Conservation (phyloP, 2,329 filamentous ascomycete species). For the Paracoccidioides lutzii region DNA sequence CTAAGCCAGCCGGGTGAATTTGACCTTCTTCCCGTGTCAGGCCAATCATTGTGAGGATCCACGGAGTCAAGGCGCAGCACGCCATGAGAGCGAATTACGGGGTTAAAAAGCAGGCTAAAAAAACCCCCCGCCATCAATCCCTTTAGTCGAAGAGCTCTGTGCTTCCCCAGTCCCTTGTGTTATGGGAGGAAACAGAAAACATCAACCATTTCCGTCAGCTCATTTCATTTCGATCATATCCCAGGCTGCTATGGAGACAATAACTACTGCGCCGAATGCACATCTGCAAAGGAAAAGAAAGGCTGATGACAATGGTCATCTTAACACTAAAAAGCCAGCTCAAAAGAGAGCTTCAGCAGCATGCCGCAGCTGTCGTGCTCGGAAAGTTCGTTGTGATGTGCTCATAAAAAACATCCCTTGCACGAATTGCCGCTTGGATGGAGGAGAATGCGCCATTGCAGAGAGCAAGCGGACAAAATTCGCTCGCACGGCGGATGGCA, state of each 20-base stretch:
- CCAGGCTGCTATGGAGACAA: neutral
- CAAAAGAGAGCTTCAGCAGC: constrained; percentile 53
- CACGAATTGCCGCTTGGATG: constrained; percentile 18
- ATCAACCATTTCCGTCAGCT: neutral
- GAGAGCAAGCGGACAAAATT: constrained; percentile 44
- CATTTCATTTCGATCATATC: neutral
- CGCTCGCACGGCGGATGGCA: constrained; percentile 12
- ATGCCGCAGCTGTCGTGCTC: constrained; percentile 37
- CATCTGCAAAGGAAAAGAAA: constrained; percentile 41
- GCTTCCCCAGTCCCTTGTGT: neutral
- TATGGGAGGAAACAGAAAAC: neutral
- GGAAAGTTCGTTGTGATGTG: constrained; percentile 41
- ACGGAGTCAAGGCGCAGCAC: neutral
- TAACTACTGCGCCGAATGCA: constrained; percentile 12
- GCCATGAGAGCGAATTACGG: neutral
- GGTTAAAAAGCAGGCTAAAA: neutral
- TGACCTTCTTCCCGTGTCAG: neutral
- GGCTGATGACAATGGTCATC: constrained; percentile 42
- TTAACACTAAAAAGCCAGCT: constrained; percentile 42
- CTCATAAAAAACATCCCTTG: constrained; percentile 32
- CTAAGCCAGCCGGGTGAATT: neutral
- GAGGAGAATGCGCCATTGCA: constrained; percentile 15
- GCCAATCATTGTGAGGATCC: neutral
- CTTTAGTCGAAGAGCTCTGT: neutral
- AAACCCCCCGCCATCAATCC: neutral